Evolutionary conservation across 495 filamentous ascomycete genomes (phyloP).

Genomic region (Rhypophila decipiens): DNA sequence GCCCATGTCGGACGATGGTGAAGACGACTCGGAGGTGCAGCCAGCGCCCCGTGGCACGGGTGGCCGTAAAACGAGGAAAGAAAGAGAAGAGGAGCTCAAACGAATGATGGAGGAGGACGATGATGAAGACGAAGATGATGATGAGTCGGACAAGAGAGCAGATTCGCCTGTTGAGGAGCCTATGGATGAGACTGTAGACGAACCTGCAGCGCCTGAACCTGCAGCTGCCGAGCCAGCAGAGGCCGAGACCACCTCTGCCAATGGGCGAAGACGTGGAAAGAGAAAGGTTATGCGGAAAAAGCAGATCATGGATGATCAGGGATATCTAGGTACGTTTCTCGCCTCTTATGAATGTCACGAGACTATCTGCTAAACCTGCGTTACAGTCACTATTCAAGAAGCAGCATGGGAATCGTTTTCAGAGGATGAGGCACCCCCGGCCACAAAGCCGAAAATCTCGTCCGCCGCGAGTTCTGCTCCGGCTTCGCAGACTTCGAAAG

Average conservation of each 20-base stretch:
- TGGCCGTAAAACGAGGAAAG: conserved; percentile 54
- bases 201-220: conserved; percentile 28
- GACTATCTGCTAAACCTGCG: conserved; percentile 9
- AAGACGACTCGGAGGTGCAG: conserved; percentile 55
- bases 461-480: conserved; percentile 19
- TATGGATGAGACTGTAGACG: conserved; percentile 23
- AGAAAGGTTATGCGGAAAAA: conserved; percentile 85
- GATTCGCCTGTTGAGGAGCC: conserved; percentile 13
- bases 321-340: conserved; percentile 70
- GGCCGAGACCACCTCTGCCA: conserved; percentile 46
- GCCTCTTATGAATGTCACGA: neutral
- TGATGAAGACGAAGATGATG: conserved; percentile 40
- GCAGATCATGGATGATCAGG: conserved; percentile 84
- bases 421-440: conserved; percentile 65
- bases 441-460: conserved; percentile 27
- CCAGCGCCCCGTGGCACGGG: conserved; percentile 30
- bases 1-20: conserved; percentile 65
- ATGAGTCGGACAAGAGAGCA: conserved; percentile 7
- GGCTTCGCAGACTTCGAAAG: conserved; percentile 33
- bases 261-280: conserved; percentile 70
- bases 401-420: conserved; percentile 92
- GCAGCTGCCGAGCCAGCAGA: conserved; percentile 46
- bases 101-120: conserved; percentile 88
- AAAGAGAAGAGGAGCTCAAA: conserved; percentile 64
- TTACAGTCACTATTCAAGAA: conserved; percentile 83